Percentiles rank a stretch among this genome's conserved stretches.
Evolutionary conservation across 352 stramenopile genomes (phyloP).

Genomic region (Globisporangium cylindrosporum): DNA sequence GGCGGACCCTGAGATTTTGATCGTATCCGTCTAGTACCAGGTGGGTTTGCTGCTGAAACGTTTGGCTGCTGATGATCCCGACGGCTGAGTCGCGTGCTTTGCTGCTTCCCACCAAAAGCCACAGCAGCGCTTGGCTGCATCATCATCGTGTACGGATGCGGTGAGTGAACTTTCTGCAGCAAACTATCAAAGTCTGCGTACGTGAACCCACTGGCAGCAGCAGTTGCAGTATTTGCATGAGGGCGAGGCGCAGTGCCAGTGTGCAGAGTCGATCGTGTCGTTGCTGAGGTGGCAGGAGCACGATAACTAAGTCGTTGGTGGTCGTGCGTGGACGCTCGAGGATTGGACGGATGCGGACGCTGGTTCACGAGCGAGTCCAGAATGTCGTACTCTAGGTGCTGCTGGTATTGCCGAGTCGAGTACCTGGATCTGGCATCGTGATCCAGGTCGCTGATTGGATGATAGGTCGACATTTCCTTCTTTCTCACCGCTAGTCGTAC

Average conservation of each 20-base stretch:
- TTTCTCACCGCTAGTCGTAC: neutral
- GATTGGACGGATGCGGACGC: neutral
- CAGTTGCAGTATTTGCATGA: neutral
- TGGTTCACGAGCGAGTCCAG: slow-evolving; percentile 34
- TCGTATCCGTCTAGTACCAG: slow-evolving; percentile 4
- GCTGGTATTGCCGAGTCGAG: neutral
- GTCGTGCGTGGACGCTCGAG: slow-evolving; percentile 22
- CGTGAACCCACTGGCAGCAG: slow-evolving; percentile 6
- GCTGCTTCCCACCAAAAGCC: neutral
- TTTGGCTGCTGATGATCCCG: slow-evolving; percentile 7
- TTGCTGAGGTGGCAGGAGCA: slow-evolving; percentile 16
- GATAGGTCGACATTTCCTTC: neutral
- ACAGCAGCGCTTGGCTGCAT: slow-evolving; percentile 9
- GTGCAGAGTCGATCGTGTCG: neutral
- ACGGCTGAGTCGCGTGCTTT: slow-evolving; percentile 9
- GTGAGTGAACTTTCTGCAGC: slow-evolving; percentile 28
- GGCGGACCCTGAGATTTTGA: slow-evolving; percentile 20
- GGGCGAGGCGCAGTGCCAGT: neutral
- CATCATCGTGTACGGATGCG: slow-evolving; percentile 25
- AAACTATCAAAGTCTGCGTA: slow-evolving; percentile 44
- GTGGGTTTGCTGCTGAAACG: neutral
- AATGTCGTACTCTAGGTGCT: slow-evolving; percentile 27
- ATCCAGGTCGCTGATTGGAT: neutral
- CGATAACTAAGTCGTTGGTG: slow-evolving; percentile 13
- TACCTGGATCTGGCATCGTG: slow-evolving; percentile 1